Base-by-base conservation (phyloP, 768 basidiomycete genomes). In the Omphalotus guepiniiformis region DNA sequence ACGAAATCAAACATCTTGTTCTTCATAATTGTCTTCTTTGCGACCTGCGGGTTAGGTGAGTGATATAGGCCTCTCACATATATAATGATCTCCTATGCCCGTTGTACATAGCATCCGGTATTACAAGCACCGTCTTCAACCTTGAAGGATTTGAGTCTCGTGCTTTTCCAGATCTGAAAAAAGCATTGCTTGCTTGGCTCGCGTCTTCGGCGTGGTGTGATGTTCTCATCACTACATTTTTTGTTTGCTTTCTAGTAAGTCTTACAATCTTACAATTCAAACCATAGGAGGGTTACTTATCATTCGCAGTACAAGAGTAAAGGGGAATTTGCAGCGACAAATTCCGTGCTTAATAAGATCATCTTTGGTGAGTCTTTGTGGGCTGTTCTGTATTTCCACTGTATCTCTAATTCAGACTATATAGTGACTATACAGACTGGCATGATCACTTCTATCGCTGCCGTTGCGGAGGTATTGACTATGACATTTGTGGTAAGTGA, bases 211-310 rank as follows among this genome's bases (percentile, higher is more conserved):
- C 70, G 4, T 58, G 67, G 9, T 68, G 71, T 9, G 80, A 80
- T 55, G 53, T 73, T 7, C 51, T 76, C 8, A 80, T 81, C 41
- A 73, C 79, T 1, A 46, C 56, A 0, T 51, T 66, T 1, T 63
- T 80, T 5, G 70, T 71, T 6, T 54, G 63, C 40, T 69, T 64
- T 30, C 56, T 80, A 58, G 78, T 76, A 53, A 15, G 69, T 58
- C 34, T 16, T 40, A 13, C 40, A 18, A 19, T 19, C 16, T 29
- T 26, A n/a, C n/a, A n/a, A n/a, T n/a, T n/a, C n/a, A n/a, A n/a
- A n/a, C n/a, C n/a, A n/a, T n/a, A 6, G 5, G 16, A 13, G 7
- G 25, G 9, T 32, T 9, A n/a, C n/a, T n/a, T n/a, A n/a, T n/a
- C 6, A 9, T 12, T 19, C 22, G 2, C 11, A 45, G 43, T 21